Percentiles rank a stretch among this genome's conserved stretches.
Evolutionary conservation across 495 filamentous ascomycete species (phyloP).

Genomic region (Parathielavia hyrcaniae): DNA sequence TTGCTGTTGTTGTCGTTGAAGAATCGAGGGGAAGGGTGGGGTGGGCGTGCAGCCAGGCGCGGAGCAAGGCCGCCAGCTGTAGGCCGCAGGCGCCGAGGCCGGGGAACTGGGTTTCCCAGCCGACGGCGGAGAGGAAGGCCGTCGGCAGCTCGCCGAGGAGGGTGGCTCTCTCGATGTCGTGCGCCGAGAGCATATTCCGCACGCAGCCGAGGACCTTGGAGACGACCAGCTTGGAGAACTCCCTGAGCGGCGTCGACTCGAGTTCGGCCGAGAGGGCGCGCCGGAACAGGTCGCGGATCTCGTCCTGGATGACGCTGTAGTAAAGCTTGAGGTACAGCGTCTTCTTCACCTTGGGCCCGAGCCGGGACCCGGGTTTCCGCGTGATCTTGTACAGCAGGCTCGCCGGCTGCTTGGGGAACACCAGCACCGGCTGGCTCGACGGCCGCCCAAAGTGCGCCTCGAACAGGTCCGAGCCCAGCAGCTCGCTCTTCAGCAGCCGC

Average conservation of each 20-base stretch:
- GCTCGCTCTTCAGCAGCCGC: conserved; percentile 60
- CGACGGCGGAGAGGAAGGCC: conserved; percentile 31
- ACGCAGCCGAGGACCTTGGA: conserved; percentile 49
- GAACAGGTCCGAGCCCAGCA: conserved; percentile 64
- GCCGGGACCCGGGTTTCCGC: conserved; percentile 32
- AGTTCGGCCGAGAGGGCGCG: conserved; percentile 37
- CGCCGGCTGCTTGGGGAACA: conserved; percentile 77
- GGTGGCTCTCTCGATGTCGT: conserved; percentile 55
- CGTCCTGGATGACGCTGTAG: conserved; percentile 74
- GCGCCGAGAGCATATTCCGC: conserved; percentile 45
- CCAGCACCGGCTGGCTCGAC: conserved; percentile 49
- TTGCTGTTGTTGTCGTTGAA: conserved; percentile 1
- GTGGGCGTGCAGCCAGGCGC: conserved; percentile 35
- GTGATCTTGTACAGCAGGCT: conserved; percentile 77
- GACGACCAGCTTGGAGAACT: conserved; percentile 45
- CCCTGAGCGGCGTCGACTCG: conserved; percentile 34
- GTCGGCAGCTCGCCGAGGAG: conserved; percentile 48
- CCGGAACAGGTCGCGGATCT: conserved; percentile 47
- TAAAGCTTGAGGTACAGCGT: conserved; percentile 64
- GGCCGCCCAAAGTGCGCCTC: conserved; percentile 55
- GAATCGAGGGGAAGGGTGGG: conserved; percentile 31
- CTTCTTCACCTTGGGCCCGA: conserved; percentile 37
- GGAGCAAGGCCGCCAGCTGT: conserved; percentile 33
- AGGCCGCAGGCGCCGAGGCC: conserved; percentile 34
- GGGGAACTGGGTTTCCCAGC: conserved; percentile 41